Evolutionary conservation across 2,329 filamentous ascomycete genomes (phyloP).

Genomic region (Diaporthe ilicicola): DNA sequence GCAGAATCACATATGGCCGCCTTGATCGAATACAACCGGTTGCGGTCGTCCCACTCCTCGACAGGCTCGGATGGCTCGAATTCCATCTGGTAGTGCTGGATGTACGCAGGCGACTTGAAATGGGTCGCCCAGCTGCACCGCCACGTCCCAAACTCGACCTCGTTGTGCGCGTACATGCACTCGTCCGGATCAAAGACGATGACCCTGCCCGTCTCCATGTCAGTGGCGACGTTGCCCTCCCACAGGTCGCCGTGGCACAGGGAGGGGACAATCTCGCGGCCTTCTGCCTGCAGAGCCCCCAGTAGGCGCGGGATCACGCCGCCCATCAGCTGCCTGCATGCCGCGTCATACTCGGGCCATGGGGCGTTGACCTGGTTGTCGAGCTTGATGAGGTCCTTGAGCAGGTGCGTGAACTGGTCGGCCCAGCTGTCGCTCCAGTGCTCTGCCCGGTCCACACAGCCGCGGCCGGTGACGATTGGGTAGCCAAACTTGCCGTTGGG

Average conservation of each 20-base stretch:
- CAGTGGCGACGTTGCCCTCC: constrained; percentile 21
- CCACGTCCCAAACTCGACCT: constrained; percentile 19
- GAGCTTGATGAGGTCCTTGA: constrained; percentile 6
- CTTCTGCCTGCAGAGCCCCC: not conserved
- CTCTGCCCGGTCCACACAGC: not conserved
- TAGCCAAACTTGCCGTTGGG: constrained; percentile 14
- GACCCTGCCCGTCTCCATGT: constrained; percentile 4
- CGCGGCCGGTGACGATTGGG: not conserved
- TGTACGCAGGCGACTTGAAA: constrained; percentile 9
- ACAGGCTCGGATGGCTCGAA: constrained; percentile 4
- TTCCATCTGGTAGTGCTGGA: constrained; percentile 1
- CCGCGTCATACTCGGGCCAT: constrained; percentile 9
- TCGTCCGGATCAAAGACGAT: constrained; percentile 16
- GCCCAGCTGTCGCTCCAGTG: constrained; percentile 16
- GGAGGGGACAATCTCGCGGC: not conserved
- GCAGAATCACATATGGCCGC: constrained; percentile 3
- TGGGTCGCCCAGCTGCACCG: constrained; percentile 29
- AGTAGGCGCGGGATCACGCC: constrained; percentile 16
- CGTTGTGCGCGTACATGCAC: constrained; percentile 26
- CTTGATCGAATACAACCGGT: constrained; percentile 5
- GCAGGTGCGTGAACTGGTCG: not conserved
- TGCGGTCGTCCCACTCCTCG: constrained; percentile 23
- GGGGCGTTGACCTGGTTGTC: constrained; percentile 7
- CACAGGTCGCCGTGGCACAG: constrained; percentile 15
- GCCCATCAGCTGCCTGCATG: not conserved